Evolutionary conservation across 768 basidiomycete species (phyloP).

Genomic region (Lentinula edodes): DNA sequence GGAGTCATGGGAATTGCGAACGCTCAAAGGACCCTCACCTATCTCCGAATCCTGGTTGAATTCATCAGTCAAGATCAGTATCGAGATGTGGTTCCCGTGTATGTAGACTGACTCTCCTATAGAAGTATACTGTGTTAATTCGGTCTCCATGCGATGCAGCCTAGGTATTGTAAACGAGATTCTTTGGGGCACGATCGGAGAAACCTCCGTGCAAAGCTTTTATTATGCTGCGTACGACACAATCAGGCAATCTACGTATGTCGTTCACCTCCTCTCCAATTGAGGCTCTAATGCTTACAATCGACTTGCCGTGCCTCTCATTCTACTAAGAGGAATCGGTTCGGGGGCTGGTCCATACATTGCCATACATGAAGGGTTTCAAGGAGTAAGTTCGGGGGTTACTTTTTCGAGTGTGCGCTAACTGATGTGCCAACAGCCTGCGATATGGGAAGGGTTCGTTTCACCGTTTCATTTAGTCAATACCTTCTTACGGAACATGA

Average conservation of each 20-base stretch:
- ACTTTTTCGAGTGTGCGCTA: conserved; percentile 2
- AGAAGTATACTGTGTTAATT: neutral
- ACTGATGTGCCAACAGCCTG: conserved; percentile 24
- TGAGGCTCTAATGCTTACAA: neutral
- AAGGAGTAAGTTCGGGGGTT: conserved; percentile 35
- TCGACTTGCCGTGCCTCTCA: conserved; percentile 3
- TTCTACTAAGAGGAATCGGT: conserved; percentile 53
- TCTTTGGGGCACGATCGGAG: conserved; percentile 52
- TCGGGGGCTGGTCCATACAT: conserved; percentile 51
- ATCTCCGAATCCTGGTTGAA: conserved; percentile 74
- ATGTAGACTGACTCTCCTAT: neutral
- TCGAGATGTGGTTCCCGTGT: conserved; percentile 66
- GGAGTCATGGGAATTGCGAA: conserved; percentile 90
- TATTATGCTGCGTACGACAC: conserved; percentile 41
- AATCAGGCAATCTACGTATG: conserved; percentile 36
- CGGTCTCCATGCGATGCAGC: conserved; percentile 14
- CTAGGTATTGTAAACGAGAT: conserved; percentile 65
- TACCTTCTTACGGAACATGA: conserved; percentile 9
- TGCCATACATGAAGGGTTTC: conserved; percentile 63
- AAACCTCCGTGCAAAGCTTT: conserved; percentile 31
- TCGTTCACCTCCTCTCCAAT: neutral
- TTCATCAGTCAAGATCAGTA: conserved; percentile 83
- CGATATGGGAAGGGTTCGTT: conserved; percentile 38
- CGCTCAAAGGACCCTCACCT: conserved; percentile 77
- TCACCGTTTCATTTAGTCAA: neutral